These are phyloP conservation scores for Discostella stelligeroides DNA, from an alignment of 108 stramenopile genomes.

Conservation along the genomic window DNA sequence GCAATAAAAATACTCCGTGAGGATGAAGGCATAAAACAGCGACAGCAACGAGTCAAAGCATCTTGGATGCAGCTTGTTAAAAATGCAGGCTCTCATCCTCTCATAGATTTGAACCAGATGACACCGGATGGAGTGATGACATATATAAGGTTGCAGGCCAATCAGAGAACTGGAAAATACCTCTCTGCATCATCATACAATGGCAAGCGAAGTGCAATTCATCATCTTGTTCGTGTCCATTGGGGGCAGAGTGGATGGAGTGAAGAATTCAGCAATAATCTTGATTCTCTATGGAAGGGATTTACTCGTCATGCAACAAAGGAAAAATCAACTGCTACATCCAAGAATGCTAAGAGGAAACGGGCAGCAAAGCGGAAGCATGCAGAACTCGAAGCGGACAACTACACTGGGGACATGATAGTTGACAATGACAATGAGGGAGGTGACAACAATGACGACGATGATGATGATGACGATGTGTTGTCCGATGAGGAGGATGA, in stretches of 20 bases:
- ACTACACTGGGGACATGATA: background rate
- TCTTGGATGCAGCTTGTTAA: background rate
- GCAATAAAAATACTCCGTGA: background rate
- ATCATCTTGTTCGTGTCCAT: slow-evolving; percentile 5
- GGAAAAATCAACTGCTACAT: background rate
- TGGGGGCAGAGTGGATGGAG: slow-evolving; percentile 2
- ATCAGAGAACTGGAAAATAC: slow-evolving; percentile 3
- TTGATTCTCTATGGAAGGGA: slow-evolving; percentile 7
- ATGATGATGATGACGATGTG: slow-evolving; percentile 13
- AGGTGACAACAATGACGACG: slow-evolving; percentile 5
- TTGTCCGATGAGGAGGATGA: slow-evolving; percentile 1
- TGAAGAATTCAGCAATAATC: slow-evolving; percentile 5
- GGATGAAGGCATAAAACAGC: background rate
- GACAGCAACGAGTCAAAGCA: background rate
- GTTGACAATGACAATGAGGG: background rate
- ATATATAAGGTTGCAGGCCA: background rate
- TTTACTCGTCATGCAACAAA: slow-evolving; percentile 2
- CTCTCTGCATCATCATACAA: background rate
- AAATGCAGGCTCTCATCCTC: background rate
- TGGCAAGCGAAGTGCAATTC: slow-evolving; percentile 1
- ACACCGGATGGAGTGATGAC: slow-evolving; percentile 3
- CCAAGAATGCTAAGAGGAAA: background rate
- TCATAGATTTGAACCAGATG: background rate
- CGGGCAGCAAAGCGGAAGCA: background rate
- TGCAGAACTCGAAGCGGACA: background rate